Evolutionary conservation across 768 basidiomycete genomes (phyloP), one percentile per base, ranked within the genome.

Genomic region (Serendipita sp.): DNA sequence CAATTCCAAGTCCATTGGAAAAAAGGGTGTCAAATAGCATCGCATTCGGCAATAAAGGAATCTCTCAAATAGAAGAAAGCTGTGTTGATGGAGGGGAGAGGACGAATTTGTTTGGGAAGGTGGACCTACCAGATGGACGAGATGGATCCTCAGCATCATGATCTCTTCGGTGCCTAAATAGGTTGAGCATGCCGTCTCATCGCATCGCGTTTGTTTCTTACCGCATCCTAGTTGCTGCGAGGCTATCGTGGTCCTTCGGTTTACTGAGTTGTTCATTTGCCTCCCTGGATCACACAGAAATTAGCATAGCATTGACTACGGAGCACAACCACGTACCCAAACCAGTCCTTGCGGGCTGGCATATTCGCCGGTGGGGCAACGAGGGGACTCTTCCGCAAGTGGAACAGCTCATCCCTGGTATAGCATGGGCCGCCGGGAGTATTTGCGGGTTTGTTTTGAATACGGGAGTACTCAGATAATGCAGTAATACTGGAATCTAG

Each of bases 281-380:
- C 65, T 78, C 76, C 60, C 74, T 78, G 68, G 8, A 60, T 30
- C 56, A 60, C n/a, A 32, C 18, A 60, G 35, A 11, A 35, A 66
- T 44, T 44, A 44, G 30, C 41, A 36, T 45, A 46, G 52, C 47
- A n/a, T 48, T n/a, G 52, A 16, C 47, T 54, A 46, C 38, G 44
- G 2, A 36, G 65, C 44, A n/a, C 67, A 66, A 63, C n/a, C 44
- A 77, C 83, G 66, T 72, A 92, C 90, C 90, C 90, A 75, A 91
- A 92, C 90, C 90, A 92, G 52, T 86, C 83, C 76, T 85, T 90
- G 63, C 92, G 76, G 52, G 82, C 78, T 60, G 90, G 90, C 91
- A 92, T 91, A 68, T 82, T 82, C 62, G 76, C 71, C 3, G 91
- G 90, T 30, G 78, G 76, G 66, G 80, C 77, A 30, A 92, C 86